These are phyloP conservation scores for Cercis canadensis DNA, from an alignment of 306 rosid genomes.

Conservation along the genomic window DNA sequence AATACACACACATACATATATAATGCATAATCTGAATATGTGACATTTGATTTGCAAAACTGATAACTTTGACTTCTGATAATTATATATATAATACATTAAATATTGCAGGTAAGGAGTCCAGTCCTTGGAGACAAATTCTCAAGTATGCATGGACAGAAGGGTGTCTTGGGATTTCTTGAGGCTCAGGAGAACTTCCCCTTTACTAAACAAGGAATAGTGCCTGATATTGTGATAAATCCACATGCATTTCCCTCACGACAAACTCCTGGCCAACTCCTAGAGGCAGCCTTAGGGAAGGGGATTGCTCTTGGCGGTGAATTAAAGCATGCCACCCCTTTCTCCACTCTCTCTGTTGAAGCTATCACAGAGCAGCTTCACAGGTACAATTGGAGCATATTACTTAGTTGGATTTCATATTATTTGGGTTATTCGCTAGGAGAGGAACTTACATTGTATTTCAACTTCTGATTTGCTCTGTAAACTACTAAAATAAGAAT, in stretches of 20 bases:
- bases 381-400: constrained; percentile 53
- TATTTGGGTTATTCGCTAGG: constrained; percentile 15
- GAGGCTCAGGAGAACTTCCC: constrained; percentile 96
- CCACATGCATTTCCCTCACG: constrained; percentile 98
- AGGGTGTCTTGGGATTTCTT: constrained; percentile 93
- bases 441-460: not conserved
- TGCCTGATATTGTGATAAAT: constrained; percentile 95
- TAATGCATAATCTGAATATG: constrained; percentile 13
- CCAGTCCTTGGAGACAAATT: constrained; percentile 98
- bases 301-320: constrained; percentile 82
- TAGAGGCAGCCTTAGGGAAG: constrained; percentile 96
- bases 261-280: constrained; percentile 97
- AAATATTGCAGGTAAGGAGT: constrained; percentile 71
- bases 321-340: constrained; percentile 81
- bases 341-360: constrained; percentile 81
- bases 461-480: constrained; percentile 24
- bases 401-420: not conserved
- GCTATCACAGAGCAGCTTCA: constrained; percentile 90
- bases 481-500: too few species aligned
- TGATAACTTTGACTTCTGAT: constrained; percentile 10
- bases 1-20: not conserved
- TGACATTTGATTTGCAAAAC: constrained; percentile 29
- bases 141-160: constrained; percentile 99
- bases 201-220: constrained; percentile 88
- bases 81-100: constrained; percentile 3